These are phyloP conservation scores for Xerophyta viscosa DNA, from an alignment of 106 monocot genomes.

Conservation along the genomic window DNA sequence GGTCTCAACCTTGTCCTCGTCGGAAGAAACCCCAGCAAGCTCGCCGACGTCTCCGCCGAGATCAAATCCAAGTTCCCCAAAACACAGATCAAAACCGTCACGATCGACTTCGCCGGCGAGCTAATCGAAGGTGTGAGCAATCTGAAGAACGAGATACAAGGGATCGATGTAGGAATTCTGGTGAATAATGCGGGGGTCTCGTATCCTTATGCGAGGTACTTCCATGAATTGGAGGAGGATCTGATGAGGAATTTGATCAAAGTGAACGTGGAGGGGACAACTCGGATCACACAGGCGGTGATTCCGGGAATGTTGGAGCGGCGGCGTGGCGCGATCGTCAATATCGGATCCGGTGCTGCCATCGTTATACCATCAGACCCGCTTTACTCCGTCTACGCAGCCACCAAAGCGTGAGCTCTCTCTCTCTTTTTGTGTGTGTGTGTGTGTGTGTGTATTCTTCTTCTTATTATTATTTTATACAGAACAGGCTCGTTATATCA, in stretches of 20 bases:
- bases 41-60: conserved; percentile 27
- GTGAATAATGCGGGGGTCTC: conserved; percentile 88
- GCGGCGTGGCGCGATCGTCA: conserved; percentile 74
- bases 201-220: conserved; percentile 81
- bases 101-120: conserved; percentile 61
- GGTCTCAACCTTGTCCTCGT: conserved; percentile 71
- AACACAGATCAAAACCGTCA: conserved; percentile 34
- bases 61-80: conserved; percentile 27
- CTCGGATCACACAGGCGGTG: conserved; percentile 73
- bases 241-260: conserved; percentile 50
- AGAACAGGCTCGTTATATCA: too few species aligned
- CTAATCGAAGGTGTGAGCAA: conserved; percentile 35
- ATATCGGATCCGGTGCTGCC: conserved; percentile 81
- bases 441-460: too few species aligned
- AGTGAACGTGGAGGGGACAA: conserved; percentile 83
- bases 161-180: conserved; percentile 72
- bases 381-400: conserved; percentile 79
- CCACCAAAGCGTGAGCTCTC: conserved; percentile 93
- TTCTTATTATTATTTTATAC: too few species aligned
- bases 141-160: conserved; percentile 42
- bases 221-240: conserved; percentile 29
- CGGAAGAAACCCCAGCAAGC: conserved; percentile 68
- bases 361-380: conserved; percentile 81
- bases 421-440: too few species aligned
- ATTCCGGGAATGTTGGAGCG: conserved; percentile 75